Percentiles rank a stretch among this genome's conserved stretches.
Conservation (phyloP, 768 basidiomycete species). For the Xanthoconium purpureum region DNA sequence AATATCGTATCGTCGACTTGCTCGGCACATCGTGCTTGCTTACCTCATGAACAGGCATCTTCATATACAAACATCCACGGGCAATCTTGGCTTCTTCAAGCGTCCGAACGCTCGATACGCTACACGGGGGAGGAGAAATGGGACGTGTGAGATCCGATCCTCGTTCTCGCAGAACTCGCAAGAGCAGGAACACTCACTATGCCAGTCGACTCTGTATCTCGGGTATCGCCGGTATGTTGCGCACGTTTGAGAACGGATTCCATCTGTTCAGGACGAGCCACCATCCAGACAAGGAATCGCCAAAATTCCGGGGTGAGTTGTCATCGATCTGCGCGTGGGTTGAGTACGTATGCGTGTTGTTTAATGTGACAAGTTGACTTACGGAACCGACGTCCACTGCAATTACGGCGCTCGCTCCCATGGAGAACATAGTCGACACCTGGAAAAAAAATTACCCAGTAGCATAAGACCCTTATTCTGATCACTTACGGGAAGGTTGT, state of each 20-base stretch:
- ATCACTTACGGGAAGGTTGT: slow-evolving; percentile 77
- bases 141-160: slow-evolving; percentile 3
- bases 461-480: not conserved
- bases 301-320: slow-evolving; percentile 91
- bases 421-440: slow-evolving; percentile 88
- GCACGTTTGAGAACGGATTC: slow-evolving; percentile 83
- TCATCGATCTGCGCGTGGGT: slow-evolving; percentile 63
- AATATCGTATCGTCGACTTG: not conserved
- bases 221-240: slow-evolving; percentile 80
- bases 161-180: not conserved
- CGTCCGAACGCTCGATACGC: slow-evolving; percentile 93
- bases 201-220: slow-evolving; percentile 93
- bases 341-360: not conserved
- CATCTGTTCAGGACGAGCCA: slow-evolving; percentile 91
- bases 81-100: slow-evolving; percentile 93
- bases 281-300: slow-evolving; percentile 94
- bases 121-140: slow-evolving; percentile 27
- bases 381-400: slow-evolving; percentile 92
- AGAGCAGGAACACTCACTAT: slow-evolving; percentile 60
- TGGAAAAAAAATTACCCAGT: slow-evolving; percentile 30
- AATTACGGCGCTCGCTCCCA: slow-evolving; percentile 87
- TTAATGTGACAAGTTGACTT: slow-evolving; percentile 28
- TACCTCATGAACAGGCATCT: slow-evolving; percentile 93
- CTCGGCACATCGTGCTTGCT: slow-evolving; percentile 12
- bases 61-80: slow-evolving; percentile 86